These are phyloP conservation scores for Cyclocybe cylindracea DNA, from an alignment of 768 basidiomycete genomes.

Conservation along the genomic window DNA sequence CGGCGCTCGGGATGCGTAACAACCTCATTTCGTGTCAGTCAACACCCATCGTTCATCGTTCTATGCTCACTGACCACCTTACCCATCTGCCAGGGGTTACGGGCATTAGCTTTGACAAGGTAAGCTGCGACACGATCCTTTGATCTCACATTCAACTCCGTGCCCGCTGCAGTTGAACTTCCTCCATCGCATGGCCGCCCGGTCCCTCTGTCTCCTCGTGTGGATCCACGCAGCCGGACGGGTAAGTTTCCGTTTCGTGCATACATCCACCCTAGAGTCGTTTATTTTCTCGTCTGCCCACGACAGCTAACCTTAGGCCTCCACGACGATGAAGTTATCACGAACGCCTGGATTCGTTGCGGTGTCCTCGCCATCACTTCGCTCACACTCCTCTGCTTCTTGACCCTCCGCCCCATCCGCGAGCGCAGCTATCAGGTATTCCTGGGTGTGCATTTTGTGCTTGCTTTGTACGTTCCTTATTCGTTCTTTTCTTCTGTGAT, in stretches of 20 bases:
- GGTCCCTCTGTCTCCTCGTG: slow-evolving; percentile 45
- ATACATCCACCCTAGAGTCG: neutral
- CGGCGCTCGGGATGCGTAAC: slow-evolving; percentile 61
- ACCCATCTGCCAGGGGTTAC: slow-evolving; percentile 41
- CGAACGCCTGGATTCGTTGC: slow-evolving; percentile 30
- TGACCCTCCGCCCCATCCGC: slow-evolving; percentile 53
- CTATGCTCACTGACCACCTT: neutral
- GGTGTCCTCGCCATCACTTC: slow-evolving; percentile 38
- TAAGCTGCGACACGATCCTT: slow-evolving; percentile 5
- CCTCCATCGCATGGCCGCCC: slow-evolving; percentile 50
- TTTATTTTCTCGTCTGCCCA: no score
- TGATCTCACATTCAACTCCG: neutral
- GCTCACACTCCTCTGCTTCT: slow-evolving; percentile 42
- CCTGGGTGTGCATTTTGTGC: slow-evolving; percentile 45
- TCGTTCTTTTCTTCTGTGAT: neutral
- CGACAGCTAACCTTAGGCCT: slow-evolving; percentile 8
- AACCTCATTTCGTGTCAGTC: slow-evolving; percentile 44
- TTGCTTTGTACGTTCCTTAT: slow-evolving; percentile 31
- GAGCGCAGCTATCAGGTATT: slow-evolving; percentile 52
- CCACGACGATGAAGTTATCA: slow-evolving; percentile 16
- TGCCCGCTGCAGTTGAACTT: slow-evolving; percentile 34
- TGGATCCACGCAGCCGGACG: slow-evolving; percentile 50
- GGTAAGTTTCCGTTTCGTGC: slow-evolving; percentile 25
- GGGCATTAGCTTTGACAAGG: slow-evolving; percentile 49
- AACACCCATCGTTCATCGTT: neutral